Base-by-base conservation (phyloP, 768 basidiomycete species). In the Royoungia palumana region DNA sequence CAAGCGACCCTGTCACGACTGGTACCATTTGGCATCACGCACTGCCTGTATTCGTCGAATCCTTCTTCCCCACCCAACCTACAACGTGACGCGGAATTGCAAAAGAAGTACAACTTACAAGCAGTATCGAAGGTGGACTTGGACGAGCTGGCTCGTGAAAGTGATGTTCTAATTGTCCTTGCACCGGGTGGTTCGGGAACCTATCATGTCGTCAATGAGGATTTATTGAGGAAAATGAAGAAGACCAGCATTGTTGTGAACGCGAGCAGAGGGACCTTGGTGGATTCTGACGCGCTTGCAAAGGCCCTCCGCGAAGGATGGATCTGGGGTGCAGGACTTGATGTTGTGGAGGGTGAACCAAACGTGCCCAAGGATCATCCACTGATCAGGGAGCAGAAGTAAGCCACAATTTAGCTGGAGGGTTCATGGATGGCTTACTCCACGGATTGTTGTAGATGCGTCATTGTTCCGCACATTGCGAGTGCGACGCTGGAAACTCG, bases 341-440 rank as follows among this genome's bases (percentile, higher is more conserved):
- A 99, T 65, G 95, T 98, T 30, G 83, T 97, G 7, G 90, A 93
- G 55, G 93, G 93, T 17, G 94, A 98, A 64, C 94, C 94, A 0
- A 67, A 84, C 38, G 75, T 99, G 22, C 58, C 68, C 1, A 64
- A 70, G 3, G 84, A 87, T 53, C 94, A 99, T 63, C 85, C 88
- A 4, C 67, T 99, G 40, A 81, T 95, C 38, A 81, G 78, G 58
- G 82, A 89, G 46, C 83, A 85, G 14, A 79, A 81, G 82, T 92
- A 58, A 60, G 70, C 70, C 47, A 3, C 20, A 12, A 12, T 41
- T 32, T 32, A 4, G 7, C 4, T 8, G 21, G 35, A 35, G 35
- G n/a, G 12, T 42, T 12, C 25, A 44, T 47, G 27, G 19, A 35
- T 6, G 20, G 11, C 27, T 49, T 35, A 42, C 35, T 25, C 10